Evolutionary conservation across 495 filamentous ascomycete genomes (phyloP), one percentile per base, ranked within the genome.

Genomic region (Aspergillus sclerotioniger): DNA sequence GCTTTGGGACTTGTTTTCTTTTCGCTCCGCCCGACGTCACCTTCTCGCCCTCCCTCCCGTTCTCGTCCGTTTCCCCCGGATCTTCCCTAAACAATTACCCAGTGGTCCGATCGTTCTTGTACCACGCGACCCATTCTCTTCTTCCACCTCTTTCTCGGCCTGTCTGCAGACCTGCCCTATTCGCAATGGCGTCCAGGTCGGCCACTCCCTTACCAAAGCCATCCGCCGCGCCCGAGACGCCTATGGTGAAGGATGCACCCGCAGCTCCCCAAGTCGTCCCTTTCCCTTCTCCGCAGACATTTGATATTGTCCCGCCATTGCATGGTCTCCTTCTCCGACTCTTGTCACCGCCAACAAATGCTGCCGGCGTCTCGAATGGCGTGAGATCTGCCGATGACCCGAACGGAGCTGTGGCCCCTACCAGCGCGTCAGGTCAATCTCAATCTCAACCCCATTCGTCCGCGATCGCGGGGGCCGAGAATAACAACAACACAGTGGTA

Each of bases 281-380:
- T 6, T 77, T 85, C 51, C 84, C 80, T 55, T 62, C 80, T 49
- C 81, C 83, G 6, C 73, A 81, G 57, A 85, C 85, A 17, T 87
- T 96, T 71, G 92, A 96, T 79, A 85, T 90, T 59, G 80, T 97
- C 49, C 91, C 94, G 51, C 82, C 90, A 49, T 81, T 97, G 48
- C 84, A 90, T 68, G 80, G 84, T 10, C 83, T 96, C 62, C 82
- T 97, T 46, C 77, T 85, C 56, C 89, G 87, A 41, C 83, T 96
- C 33, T 82, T 89, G 56, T 72, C 77, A 20, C 67, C 62, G 3
- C 62, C 69, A 17, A 43, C 56, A 17, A 67, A 53, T 37, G 19
- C 19, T 16, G 62, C 54, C 2, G 52, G 51, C 2, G 39, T 60
- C 3, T 50, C 63, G 35, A 57, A 58, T 58, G 62, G 46, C 16